These are phyloP conservation scores for Eucalyptus erythrocorys DNA, from an alignment of 345 rosid genomes.

Conservation along the genomic window DNA sequence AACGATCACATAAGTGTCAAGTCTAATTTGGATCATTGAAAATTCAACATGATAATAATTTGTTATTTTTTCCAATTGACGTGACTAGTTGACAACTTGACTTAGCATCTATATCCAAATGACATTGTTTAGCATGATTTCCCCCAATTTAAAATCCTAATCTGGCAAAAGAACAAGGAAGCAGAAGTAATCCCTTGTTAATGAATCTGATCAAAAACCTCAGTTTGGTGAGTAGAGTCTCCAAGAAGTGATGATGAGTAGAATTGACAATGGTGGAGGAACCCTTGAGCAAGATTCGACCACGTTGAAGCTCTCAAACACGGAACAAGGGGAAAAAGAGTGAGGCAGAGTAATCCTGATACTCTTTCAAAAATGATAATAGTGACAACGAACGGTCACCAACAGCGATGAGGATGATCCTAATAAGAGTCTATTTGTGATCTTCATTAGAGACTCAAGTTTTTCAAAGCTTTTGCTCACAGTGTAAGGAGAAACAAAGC, in stretches of 20 bases:
- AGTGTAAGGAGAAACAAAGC: not conserved
- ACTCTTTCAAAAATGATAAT: not conserved
- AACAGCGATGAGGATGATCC: not conserved
- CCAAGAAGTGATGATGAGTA: not conserved
- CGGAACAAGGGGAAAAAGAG: not conserved
- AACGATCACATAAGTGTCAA: fast-evolving
- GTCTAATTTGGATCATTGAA: fast-evolving
- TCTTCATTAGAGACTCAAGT: not conserved
- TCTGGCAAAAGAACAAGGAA: not conserved
- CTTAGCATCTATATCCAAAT: not conserved
- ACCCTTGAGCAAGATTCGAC: not conserved
- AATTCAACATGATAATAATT: too few species aligned
- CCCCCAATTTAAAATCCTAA: not conserved
- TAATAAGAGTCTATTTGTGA: not conserved
- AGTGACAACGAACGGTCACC: not conserved
- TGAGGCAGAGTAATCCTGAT: not conserved
- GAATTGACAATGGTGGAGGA: not conserved
- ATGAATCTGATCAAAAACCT: not conserved
- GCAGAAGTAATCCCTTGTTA: not conserved
- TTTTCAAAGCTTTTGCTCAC: not conserved
- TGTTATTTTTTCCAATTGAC: too few species aligned
- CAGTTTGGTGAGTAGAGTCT: not conserved
- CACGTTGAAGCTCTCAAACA: not conserved
- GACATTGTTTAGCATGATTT: not conserved
- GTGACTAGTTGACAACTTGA: not conserved